phyloP scores from a whole-genome alignment of 108 stramenopile genomes.

The Pseudonitzschia delicatissima region DNA sequence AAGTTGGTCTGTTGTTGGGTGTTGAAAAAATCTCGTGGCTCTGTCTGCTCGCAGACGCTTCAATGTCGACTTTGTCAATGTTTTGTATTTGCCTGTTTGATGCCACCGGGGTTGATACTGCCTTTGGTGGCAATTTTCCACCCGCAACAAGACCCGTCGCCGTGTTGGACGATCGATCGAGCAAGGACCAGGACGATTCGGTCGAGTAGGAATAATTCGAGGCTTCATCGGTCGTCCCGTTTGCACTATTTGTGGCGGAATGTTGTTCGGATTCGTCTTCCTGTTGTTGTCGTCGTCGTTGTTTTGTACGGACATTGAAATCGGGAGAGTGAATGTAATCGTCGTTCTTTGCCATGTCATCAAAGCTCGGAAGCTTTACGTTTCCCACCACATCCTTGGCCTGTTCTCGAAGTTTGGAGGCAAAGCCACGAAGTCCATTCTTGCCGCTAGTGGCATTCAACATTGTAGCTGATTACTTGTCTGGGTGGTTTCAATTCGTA shows the following conservation, averaged over 20 bases:
- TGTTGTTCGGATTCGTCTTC: no score
- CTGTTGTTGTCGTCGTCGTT: neutral
- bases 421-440: slow-evolving; percentile 17
- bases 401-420: slow-evolving; percentile 22
- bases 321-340: slow-evolving; percentile 49
- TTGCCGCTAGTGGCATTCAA: neutral
- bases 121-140: no score
- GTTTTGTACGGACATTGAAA: slow-evolving; percentile 28
- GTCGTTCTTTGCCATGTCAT: slow-evolving; percentile 53
- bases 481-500: no score
- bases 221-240: neutral
- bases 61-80: no score
- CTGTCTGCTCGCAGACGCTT: no score
- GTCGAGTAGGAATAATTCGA: slow-evolving; percentile 5
- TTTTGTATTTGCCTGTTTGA: no score
- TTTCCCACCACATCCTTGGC: slow-evolving; percentile 20
- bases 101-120: neutral
- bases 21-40: no score
- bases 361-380: slow-evolving; percentile 24
- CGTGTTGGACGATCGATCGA: no score
- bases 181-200: slow-evolving; percentile 24
- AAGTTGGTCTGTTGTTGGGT: slow-evolving; percentile 10
- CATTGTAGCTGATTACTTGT: no score
- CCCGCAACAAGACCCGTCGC: no score
- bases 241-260: no score